A percentile compares a stretch with the other conserved stretches of the same genome.
phyloP scores from a whole-genome alignment of 2,329 filamentous ascomycete genomes.

The Fusarium phyllophilum region DNA sequence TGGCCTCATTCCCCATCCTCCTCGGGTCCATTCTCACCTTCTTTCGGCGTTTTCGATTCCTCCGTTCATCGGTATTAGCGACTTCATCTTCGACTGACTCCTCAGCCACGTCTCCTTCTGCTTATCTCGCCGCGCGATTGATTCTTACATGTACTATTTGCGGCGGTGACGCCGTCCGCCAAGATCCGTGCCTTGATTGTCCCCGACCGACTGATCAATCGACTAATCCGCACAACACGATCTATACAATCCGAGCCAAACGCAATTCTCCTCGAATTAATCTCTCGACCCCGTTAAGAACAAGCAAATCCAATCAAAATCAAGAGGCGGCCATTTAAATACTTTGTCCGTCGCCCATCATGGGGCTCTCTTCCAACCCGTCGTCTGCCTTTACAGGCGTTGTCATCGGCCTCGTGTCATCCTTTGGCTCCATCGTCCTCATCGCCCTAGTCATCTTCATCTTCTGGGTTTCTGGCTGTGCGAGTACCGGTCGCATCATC shows the following conservation, averaged over 20 bases:
- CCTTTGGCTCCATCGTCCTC: conserved; percentile 89
- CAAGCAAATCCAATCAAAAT: neutral
- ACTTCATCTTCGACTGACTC: neutral
- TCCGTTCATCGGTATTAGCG: conserved; percentile 11
- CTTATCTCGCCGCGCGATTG: conserved; percentile 39
- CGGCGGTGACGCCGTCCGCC: conserved; percentile 46
- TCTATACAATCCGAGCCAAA: conserved; percentile 24
- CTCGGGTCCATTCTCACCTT: conserved; percentile 12
- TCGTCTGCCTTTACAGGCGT: conserved; percentile 75
- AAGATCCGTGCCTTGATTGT: conserved; percentile 36
- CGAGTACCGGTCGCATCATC: conserved; percentile 86
- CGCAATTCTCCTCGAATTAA: conserved; percentile 14
- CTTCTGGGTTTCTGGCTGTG: conserved; percentile 78
- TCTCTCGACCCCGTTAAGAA: neutral
- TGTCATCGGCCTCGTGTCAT: conserved; percentile 92
- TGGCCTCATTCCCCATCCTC: conserved; percentile 15
- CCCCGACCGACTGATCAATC: conserved; percentile 30
- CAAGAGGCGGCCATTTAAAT: neutral
- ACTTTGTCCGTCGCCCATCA: conserved; percentile 35
- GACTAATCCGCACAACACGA: conserved; percentile 33
- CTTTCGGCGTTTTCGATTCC: conserved; percentile 18
- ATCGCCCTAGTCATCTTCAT: conserved; percentile 90
- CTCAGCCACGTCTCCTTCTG: neutral
- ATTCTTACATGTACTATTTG: conserved; percentile 41
- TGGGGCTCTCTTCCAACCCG: conserved; percentile 47